Evolutionary conservation across 2,329 filamentous ascomycete species (phyloP), one percentile per base, ranked within the genome.

Genomic region (Aspergillus clavatus): DNA sequence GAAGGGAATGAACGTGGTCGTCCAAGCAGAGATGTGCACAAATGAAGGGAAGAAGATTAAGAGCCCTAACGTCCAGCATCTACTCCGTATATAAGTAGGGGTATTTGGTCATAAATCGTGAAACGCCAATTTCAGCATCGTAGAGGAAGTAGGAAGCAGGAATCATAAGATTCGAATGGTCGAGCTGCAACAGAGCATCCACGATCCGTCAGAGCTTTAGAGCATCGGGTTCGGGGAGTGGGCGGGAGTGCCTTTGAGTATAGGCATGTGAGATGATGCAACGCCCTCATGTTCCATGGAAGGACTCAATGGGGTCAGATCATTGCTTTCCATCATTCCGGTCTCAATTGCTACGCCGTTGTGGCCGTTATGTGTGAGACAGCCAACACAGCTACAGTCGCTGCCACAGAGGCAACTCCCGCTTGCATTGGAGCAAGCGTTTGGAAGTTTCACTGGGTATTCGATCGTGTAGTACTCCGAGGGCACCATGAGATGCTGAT

Each of bases 401-500:
- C 71, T 72, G 12, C 73, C 74, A 45, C 76, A 79, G 50, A 73
- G 72, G 46, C 75, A 79, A 21, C 69, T 76, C 3, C 75, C 75
- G 5, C 69, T 73, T 3, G 67, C 59, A 47, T 78, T 71, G 26
- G 68, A 70, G 54, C 76, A 78, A 12, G 68, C 53, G 21, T 51
- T 56, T 4, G 65, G 62, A 33, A 69, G 49, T 18, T 62, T 64
- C 16, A 71, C 61, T 2, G 69, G 62, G 43, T 70, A 71, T 52
- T 70, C 68, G 36, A 72, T 53, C 5, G 67, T 70, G 46, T 68
- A 68, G 47, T 72, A 72, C 39, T 68, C 63, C 1, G 65, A 66
- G 4, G 67, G 62, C n/a, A 65, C 60, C 69, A 72, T 70, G 49
- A 68, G 42, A 16, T 60, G 58, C 38, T 65, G 55, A 11, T 46